These are phyloP conservation scores for Globisporangium uncinulatum DNA, from an alignment of 352 stramenopile species.

Conservation along the genomic window DNA sequence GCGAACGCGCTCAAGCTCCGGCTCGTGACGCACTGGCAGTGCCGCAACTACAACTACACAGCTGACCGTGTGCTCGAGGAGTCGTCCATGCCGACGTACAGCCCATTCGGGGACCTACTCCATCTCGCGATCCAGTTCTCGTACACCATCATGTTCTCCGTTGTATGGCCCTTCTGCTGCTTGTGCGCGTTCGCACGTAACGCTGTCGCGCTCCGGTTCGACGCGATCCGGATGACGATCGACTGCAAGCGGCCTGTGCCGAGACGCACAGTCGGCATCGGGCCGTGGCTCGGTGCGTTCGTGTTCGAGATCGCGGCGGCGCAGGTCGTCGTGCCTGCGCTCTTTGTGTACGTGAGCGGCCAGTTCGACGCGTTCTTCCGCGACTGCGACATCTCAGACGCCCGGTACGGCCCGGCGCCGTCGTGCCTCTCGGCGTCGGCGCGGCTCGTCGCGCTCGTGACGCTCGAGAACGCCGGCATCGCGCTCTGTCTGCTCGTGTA, in stretches of 20 bases:
- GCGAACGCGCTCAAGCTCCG: conserved; percentile 21
- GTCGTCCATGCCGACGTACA: conserved; percentile 55
- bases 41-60: conserved; percentile 53
- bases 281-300: conserved; percentile 43
- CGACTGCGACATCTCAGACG: conserved; percentile 26
- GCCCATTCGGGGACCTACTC: conserved; percentile 41
- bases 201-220: conserved; percentile 42
- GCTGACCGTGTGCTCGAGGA: conserved; percentile 49
- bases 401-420: conserved; percentile 31
- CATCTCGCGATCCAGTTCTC: conserved; percentile 66
- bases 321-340: conserved; percentile 37
- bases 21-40: conserved; percentile 51
- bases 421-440: conserved; percentile 18
- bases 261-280: conserved; percentile 45
- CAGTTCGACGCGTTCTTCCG: conserved; percentile 49
- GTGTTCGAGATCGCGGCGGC: conserved; percentile 49
- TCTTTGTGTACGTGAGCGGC: conserved; percentile 65
- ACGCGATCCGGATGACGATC: conserved; percentile 61
- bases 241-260: conserved; percentile 56
- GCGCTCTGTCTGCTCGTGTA: conserved; percentile 44
- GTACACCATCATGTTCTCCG: conserved; percentile 66
- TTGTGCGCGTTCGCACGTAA: conserved; percentile 50
- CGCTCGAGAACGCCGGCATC: conserved; percentile 51
- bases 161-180: conserved; percentile 60
- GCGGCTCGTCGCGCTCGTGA: conserved; percentile 32